Percentiles rank a stretch among this genome's conserved stretches.
Conservation (phyloP, 306 rosid genomes). For the Cucurbita maxima region DNA sequence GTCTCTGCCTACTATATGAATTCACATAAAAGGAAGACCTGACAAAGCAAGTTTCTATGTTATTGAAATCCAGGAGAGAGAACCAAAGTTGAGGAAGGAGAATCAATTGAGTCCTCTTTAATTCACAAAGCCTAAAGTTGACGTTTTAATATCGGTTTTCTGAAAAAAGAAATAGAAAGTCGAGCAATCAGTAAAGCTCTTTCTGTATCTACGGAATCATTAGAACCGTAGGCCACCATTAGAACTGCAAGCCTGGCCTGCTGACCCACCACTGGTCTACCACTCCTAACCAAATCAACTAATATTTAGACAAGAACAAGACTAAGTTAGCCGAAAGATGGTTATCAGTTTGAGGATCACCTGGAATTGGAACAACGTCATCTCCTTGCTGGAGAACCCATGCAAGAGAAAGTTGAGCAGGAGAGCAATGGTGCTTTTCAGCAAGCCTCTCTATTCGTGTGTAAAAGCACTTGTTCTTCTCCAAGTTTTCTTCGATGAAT, state of each 20-base stretch:
- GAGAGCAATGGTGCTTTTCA: slow-evolving; percentile 26
- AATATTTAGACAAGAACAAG: not conserved
- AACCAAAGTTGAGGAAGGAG: not conserved
- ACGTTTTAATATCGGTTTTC: not conserved
- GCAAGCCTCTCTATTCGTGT: slow-evolving; percentile 33
- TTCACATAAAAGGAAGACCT: too few relatives aligned
- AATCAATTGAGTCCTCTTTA: not conserved
- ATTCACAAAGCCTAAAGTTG: not conserved
- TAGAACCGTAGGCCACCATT: too few relatives aligned
- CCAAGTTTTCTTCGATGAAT: slow-evolving; percentile 32
- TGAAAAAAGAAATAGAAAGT: not conserved
- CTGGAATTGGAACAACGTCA: slow-evolving; percentile 46
- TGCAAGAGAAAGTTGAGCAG: slow-evolving; percentile 55
- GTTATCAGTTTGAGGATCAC: not conserved
- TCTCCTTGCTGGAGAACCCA: slow-evolving; percentile 62
- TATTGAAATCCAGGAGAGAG: not conserved
- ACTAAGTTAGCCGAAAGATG: not conserved
- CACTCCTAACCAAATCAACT: not conserved
- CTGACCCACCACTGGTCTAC: not conserved
- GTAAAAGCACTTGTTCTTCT: slow-evolving; percentile 35
- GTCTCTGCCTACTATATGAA: too few relatives aligned
- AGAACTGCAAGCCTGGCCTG: too few relatives aligned
- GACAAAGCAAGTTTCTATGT: too few relatives aligned
- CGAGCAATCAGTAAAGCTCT: too few relatives aligned
- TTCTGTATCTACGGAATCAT: too few relatives aligned